Base-by-base conservation (phyloP, 306 rosid species). In the Carpinus fangiana region DNA sequence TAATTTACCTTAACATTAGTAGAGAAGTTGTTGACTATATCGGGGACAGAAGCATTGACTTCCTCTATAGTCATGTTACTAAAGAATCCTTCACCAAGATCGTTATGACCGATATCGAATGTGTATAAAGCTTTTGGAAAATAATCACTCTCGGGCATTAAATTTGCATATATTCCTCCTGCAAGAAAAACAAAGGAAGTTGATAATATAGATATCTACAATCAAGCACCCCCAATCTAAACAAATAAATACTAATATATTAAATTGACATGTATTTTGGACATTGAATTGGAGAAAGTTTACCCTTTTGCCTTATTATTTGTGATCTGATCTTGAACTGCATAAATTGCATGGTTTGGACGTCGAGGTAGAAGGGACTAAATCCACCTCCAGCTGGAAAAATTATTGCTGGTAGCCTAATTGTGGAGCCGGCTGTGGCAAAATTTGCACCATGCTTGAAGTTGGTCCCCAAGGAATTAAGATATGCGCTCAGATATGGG, bases 41-140 rank as follows among this genome's bases (percentile, higher is more conserved):
- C 84, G 0, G 89, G 89, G 5, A 87, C 34, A 56, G 86, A 72
- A n/a, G 73, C 83, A 21, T 78, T 82, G n/a, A 87, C 76, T 80
- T 87, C 72, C 38, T 62, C 56, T 28, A 84, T 0, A n/a, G 86
- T 74, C 75, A 5, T 3, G 60, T 79, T 77, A n/a, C 50, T 4
- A 4, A 52, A 38, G 45, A 81, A 51, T 0, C 81, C 80, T 34
- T 45, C 55, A 6, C 8, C 5, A 17, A 84, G 76, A 72, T 84
- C 84, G 43, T 80, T 80, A 54, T 72, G 82, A 20, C 84, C 87
- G 4, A 84, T 84, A 36, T 80, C 84, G 12, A 80, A 80, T 28
- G 84, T 84, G 84, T 80, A 84, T 53, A 84, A 57, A 6, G 82
- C 84, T 23, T 66, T 17, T 18, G 73, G 17, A 52, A 79, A 84